phyloP scores from a whole-genome alignment of 805 yeast genomes.

The Kuraishia floccosa region DNA sequence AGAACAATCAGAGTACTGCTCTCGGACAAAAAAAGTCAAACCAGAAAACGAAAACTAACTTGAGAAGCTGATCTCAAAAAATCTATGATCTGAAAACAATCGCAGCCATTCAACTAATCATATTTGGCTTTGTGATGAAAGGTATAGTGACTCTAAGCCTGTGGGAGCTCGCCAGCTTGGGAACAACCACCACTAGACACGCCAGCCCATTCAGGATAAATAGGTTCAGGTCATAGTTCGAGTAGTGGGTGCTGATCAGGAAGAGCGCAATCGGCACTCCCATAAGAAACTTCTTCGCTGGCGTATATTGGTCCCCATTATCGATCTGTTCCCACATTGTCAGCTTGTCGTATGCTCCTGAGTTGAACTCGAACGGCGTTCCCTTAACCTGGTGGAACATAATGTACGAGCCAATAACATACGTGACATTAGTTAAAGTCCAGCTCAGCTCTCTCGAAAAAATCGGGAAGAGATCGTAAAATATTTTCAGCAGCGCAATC shows the following conservation, averaged over 20 bases:
- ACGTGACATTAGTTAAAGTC: slow-evolving; percentile 88
- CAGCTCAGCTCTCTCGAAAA: slow-evolving; percentile 77
- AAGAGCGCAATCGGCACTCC: slow-evolving; percentile 89
- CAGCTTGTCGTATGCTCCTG: slow-evolving; percentile 90
- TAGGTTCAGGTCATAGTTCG: slow-evolving; percentile 69
- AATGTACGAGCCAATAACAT: slow-evolving; percentile 82
- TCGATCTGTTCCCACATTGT: slow-evolving; percentile 97
- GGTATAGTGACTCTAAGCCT: slow-evolving; percentile 60
- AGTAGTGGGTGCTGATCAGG: slow-evolving; percentile 79
- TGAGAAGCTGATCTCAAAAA: too few species aligned
- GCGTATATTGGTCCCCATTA: slow-evolving; percentile 93
- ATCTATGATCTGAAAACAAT: too few species aligned
- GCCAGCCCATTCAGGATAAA: slow-evolving; percentile 73
- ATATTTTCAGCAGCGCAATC: slow-evolving; percentile 59
- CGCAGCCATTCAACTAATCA: slow-evolving; percentile 8
- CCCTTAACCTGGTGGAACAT: slow-evolving; percentile 98
- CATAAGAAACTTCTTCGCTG: slow-evolving; percentile 85
- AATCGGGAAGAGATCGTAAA: slow-evolving; percentile 74
- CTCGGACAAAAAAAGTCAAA: too few species aligned
- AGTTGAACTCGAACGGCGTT: slow-evolving; percentile 89
- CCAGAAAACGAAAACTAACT: too few species aligned
- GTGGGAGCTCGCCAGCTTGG: slow-evolving; percentile 79
- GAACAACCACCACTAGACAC: slow-evolving; percentile 80
- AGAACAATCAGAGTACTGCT: too few species aligned
- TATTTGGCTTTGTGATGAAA: slow-evolving; percentile 26